Conservation (phyloP, 352 stramenopile genomes). For the Hyaloperonospora arabidopsidis region DNA sequence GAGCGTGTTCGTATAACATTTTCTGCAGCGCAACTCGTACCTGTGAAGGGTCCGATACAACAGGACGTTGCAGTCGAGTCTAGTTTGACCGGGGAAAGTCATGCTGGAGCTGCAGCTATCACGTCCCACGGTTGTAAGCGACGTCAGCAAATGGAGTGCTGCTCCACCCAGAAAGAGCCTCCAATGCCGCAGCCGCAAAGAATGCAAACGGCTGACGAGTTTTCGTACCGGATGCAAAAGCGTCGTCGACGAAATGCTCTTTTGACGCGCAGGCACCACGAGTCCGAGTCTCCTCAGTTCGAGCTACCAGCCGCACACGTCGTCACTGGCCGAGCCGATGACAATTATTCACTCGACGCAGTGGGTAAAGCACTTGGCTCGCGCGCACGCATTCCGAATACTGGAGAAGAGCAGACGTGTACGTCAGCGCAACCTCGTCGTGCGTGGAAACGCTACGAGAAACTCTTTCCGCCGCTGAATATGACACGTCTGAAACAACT, state of each 20-base stretch:
- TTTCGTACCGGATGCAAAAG: slow-evolving; percentile 5
- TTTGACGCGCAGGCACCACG: not conserved
- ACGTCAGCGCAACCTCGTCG: slow-evolving; percentile 14
- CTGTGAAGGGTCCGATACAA: slow-evolving; percentile 14
- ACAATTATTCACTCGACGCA: slow-evolving; percentile 16
- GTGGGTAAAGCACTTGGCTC: slow-evolving; percentile 15
- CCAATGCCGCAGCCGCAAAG: not conserved
- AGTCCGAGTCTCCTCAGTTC: slow-evolving; percentile 18
- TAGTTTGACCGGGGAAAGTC: slow-evolving; percentile 1
- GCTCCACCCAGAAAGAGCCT: slow-evolving; percentile 1
- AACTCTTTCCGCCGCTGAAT: slow-evolving; percentile 35
- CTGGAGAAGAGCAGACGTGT: slow-evolving; percentile 1
- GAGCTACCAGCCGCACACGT: slow-evolving; percentile 3
- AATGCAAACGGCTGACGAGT: slow-evolving; percentile 3
- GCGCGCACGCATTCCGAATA: slow-evolving; percentile 1
- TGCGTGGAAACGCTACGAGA: slow-evolving; percentile 37
- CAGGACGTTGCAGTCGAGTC: slow-evolving; percentile 14
- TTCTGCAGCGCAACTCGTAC: slow-evolving; percentile 2
- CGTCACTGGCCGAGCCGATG: not conserved
- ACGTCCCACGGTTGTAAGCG: slow-evolving; percentile 16
- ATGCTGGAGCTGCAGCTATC: slow-evolving; percentile 6
- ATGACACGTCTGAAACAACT: slow-evolving; percentile 34
- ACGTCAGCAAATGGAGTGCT: not conserved
- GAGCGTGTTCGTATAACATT: slow-evolving; percentile 3
- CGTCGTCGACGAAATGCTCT: slow-evolving; percentile 12